phyloP scores from a whole-genome alignment of 768 basidiomycete species.

The Cystofilobasidium ferigula region DNA sequence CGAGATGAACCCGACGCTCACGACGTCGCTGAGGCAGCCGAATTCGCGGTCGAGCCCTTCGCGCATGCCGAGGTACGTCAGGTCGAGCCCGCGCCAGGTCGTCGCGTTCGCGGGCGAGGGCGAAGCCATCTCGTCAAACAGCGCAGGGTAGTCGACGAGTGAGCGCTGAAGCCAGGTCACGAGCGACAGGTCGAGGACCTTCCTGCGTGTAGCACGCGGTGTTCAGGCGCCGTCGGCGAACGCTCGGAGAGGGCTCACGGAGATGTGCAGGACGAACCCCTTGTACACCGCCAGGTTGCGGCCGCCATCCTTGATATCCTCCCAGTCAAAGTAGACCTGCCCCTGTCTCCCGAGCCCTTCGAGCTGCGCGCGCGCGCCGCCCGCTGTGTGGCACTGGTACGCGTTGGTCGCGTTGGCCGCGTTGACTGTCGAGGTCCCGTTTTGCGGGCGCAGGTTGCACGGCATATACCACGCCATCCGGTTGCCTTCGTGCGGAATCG shows the following conservation, averaged over 20 bases:
- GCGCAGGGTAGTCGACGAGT: slow-evolving; percentile 66
- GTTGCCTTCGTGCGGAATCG: slow-evolving; percentile 29
- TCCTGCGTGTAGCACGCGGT: too few relatives aligned
- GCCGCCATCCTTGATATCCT: slow-evolving; percentile 54
- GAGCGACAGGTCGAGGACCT: slow-evolving; percentile 77
- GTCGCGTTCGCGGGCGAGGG: slow-evolving; percentile 57
- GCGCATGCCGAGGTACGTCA: slow-evolving; percentile 74
- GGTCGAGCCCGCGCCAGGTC: slow-evolving; percentile 67
- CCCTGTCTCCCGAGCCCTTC: slow-evolving; percentile 44
- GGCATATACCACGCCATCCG: slow-evolving; percentile 89
- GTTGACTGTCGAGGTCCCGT: slow-evolving; percentile 50
- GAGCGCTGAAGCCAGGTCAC: slow-evolving; percentile 70
- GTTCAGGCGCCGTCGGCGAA: too few relatives aligned
- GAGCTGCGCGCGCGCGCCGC: slow-evolving; percentile 45
- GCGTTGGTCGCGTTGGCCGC: slow-evolving; percentile 46
- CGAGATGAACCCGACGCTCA: slow-evolving; percentile 87
- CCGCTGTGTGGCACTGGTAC: slow-evolving; percentile 62
- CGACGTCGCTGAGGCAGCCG: slow-evolving; percentile 72
- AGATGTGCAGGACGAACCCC: slow-evolving; percentile 55
- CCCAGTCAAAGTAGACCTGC: slow-evolving; percentile 90
- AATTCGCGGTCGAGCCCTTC: slow-evolving; percentile 56
- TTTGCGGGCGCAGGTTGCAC: slow-evolving; percentile 79
- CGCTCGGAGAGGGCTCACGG: too few relatives aligned
- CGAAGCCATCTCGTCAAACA: slow-evolving; percentile 63
- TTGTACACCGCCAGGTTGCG: slow-evolving; percentile 86